Evolutionary conservation across 2,329 filamentous ascomycete genomes (phyloP).

Genomic region (Monilinia laxa): DNA sequence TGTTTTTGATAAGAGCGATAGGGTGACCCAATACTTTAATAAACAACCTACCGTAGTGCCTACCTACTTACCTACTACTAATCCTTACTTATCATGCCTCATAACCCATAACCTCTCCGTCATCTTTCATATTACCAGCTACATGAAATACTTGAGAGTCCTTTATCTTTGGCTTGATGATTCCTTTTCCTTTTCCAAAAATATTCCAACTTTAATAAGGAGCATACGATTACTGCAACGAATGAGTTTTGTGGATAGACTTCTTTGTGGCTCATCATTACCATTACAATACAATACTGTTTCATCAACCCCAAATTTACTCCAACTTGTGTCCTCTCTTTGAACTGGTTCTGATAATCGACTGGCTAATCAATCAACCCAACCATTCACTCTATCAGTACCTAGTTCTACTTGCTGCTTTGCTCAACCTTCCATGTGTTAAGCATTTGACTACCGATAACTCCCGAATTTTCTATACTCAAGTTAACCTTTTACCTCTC

Average conservation of each 20-base stretch:
- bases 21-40: not conserved
- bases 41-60: not conserved
- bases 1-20: not conserved
- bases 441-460: conserved; percentile 6
- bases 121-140: conserved; percentile 3
- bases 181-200: not conserved
- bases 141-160: not conserved
- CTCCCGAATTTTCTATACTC: not conserved
- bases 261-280: conserved; percentile 7
- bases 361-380: not conserved
- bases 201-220: no score
- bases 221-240: no score
- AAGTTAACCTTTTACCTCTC: conserved; percentile 2
- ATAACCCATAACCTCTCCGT: conserved; percentile 1
- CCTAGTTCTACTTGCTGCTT: not conserved
- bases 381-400: conserved; percentile 1
- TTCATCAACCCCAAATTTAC: not conserved
- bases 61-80: no score
- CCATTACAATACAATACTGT: not conserved
- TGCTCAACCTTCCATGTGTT: not conserved
- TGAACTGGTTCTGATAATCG: not conserved
- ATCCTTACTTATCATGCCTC: no score
- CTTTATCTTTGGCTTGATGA: conserved; percentile 4
- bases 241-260: not conserved
- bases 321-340: not conserved